A percentile compares a stretch with the other conserved stretches of the same genome.
Evolutionary conservation across 2,329 filamentous ascomycete genomes (phyloP).

Genomic region (Ustulina deusta): DNA sequence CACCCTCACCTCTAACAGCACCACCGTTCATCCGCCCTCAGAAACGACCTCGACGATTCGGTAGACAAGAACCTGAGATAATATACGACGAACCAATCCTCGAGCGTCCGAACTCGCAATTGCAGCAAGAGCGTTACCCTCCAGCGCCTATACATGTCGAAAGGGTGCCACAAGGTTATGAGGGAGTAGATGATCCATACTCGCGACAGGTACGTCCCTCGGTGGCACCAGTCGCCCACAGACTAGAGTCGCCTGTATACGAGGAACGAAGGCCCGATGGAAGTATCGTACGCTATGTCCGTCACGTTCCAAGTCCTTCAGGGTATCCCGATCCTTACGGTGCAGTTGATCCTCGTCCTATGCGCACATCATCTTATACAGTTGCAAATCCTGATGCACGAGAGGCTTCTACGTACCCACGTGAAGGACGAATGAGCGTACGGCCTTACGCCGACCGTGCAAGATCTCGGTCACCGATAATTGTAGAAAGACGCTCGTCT

Average conservation of each 20-base stretch:
- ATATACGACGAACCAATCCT: conserved; percentile 61
- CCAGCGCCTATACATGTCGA: conserved; percentile 42
- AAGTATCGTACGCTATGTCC: conserved; percentile 52
- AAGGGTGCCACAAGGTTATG: conserved; percentile 51
- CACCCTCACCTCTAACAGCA: conserved; percentile 68
- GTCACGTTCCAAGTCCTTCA: conserved; percentile 55
- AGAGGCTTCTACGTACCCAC: conserved; percentile 58
- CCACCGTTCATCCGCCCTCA: conserved; percentile 65
- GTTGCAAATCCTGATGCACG: conserved; percentile 57
- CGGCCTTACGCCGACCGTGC: conserved; percentile 63
- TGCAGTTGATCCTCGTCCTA: conserved; percentile 54
- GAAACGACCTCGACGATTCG: conserved; percentile 67
- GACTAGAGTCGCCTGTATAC: conserved; percentile 47
- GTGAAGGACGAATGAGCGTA: conserved; percentile 61
- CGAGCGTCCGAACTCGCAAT: conserved; percentile 54
- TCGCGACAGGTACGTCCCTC: conserved; percentile 48
- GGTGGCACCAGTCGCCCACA: conserved; percentile 46
- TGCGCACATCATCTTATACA: conserved; percentile 58
- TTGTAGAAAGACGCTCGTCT: conserved; percentile 59
- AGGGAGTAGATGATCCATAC: conserved; percentile 49
- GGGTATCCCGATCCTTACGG: conserved; percentile 55
- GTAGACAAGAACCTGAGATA: conserved; percentile 56
- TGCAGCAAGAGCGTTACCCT: conserved; percentile 51
- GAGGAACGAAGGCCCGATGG: conserved; percentile 51
- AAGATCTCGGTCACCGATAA: conserved; percentile 62